phyloP scores from a whole-genome alignment of 1,284 basidiomycete species.

The Porodaedalea pini region DNA sequence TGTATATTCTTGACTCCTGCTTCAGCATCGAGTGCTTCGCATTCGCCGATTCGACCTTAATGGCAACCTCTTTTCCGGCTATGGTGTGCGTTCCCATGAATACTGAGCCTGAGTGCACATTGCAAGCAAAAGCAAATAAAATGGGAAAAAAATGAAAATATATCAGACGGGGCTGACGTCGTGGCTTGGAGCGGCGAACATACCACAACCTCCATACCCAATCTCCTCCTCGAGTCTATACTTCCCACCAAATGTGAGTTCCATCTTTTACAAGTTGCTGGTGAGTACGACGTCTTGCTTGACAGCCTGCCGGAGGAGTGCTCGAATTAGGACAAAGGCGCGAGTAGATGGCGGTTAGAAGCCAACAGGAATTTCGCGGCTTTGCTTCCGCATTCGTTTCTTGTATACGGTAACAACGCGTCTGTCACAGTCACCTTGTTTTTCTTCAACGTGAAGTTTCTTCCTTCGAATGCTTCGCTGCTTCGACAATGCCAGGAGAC shows the following conservation, averaged over 20 bases:
- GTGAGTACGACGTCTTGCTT: not conserved
- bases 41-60: slow-evolving; percentile 91
- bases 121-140: slow-evolving; percentile 8
- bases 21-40: slow-evolving; percentile 81
- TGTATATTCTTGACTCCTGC: slow-evolving; percentile 90
- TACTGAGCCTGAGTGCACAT: slow-evolving; percentile 65
- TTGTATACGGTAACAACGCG: not conserved
- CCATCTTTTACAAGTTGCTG: slow-evolving; percentile 41
- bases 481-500: not conserved
- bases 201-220: slow-evolving; percentile 90
- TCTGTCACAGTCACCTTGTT: slow-evolving; percentile 1
- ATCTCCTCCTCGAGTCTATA: slow-evolving; percentile 94
- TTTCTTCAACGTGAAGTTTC: not conserved
- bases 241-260: slow-evolving; percentile 83
- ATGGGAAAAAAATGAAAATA: slow-evolving; percentile 12
- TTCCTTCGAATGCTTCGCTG: not conserved
- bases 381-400: not conserved
- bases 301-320: not conserved
- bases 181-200: slow-evolving; percentile 30
- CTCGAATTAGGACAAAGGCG: not conserved
- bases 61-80: slow-evolving; percentile 94
- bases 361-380: not conserved
- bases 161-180: not conserved
- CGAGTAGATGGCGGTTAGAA: not conserved
- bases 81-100: slow-evolving; percentile 94